A percentile compares a stretch with the other conserved stretches of the same genome.
These are phyloP conservation scores for Remersonia thermophila DNA, from an alignment of 2,329 filamentous ascomycete species.

Conservation along the genomic window DNA sequence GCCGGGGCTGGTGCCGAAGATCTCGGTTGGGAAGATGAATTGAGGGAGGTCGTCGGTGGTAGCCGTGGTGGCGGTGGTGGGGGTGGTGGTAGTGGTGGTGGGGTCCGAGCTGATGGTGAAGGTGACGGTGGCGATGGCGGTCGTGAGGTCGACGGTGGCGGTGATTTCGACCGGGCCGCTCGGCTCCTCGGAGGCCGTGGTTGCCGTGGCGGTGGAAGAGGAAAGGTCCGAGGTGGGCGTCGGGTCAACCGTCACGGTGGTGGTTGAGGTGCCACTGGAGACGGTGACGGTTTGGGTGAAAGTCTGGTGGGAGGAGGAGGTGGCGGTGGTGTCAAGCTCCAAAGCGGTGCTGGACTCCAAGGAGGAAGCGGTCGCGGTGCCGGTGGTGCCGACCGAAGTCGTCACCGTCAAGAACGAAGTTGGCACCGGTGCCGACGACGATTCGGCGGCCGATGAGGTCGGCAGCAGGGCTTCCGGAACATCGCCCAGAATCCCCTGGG, in stretches of 20 bases:
- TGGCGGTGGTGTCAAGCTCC: too few species aligned
- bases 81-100: background rate
- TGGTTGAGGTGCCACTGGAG: conserved; percentile 4
- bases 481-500: conserved; percentile 30
- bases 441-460: background rate
- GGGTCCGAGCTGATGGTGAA: conserved; percentile 1
- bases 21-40: background rate
- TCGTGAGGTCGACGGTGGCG: background rate
- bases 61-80: background rate
- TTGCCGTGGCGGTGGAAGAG: background rate
- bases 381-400: background rate
- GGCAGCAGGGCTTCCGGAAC: conserved; percentile 6
- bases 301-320: conserved; percentile 3
- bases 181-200: background rate
- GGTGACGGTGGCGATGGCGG: conserved; percentile 2
- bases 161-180: background rate
- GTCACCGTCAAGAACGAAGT: background rate
- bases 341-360: too few species aligned
- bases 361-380: background rate
- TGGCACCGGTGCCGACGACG: background rate
- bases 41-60: background rate
- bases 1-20: background rate
- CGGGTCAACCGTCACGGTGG: conserved; percentile 9
- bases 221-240: background rate
- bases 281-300: conserved; percentile 7